phyloP scores from a whole-genome alignment of 805 yeast species.

The Candida insectorum region DNA sequence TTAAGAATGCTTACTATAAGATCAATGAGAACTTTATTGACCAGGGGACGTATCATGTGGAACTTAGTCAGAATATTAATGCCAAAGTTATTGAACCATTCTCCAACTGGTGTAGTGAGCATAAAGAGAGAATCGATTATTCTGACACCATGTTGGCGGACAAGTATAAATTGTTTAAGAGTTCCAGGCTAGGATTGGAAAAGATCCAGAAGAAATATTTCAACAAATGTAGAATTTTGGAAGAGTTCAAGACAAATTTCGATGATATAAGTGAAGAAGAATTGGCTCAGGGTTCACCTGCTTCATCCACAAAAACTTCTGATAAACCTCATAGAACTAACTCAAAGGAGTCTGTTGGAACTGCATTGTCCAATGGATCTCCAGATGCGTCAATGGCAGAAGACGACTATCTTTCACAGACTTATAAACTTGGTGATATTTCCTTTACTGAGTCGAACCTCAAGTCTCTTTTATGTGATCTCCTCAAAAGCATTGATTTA shows the following conservation, averaged over 20 bases:
- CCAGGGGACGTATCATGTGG: conserved; percentile 58
- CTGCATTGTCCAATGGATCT: conserved; percentile 1
- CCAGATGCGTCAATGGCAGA: conserved; percentile 17
- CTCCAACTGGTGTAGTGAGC: conserved; percentile 70
- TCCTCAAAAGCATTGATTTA: conserved; percentile 44
- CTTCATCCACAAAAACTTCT: neutral
- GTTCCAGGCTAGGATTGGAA: conserved; percentile 45
- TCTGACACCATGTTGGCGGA: conserved; percentile 52
- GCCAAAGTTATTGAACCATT: conserved; percentile 67
- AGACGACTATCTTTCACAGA: conserved; percentile 16
- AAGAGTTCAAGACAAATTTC: conserved; percentile 53
- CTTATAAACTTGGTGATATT: conserved; percentile 30
- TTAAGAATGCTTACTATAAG: conserved; percentile 61
- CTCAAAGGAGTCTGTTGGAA: too few relatives aligned
- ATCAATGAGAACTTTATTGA: conserved; percentile 49
- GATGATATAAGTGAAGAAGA: conserved; percentile 19
- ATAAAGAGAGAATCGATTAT: conserved; percentile 60
- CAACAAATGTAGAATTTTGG: conserved; percentile 72
- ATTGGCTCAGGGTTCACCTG: too few relatives aligned
- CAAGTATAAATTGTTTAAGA: conserved; percentile 52
- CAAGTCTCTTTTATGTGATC: conserved; percentile 32
- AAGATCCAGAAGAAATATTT: conserved; percentile 66
- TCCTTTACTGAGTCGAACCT: conserved; percentile 27
- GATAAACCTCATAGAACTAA: conserved; percentile 6
- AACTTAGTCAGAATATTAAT: conserved; percentile 60